A percentile compares a stretch with the other conserved stretches of the same genome.
Evolutionary conservation across 495 filamentous ascomycete species (phyloP).

Genomic region (Diplogelasinospora grovesii): DNA sequence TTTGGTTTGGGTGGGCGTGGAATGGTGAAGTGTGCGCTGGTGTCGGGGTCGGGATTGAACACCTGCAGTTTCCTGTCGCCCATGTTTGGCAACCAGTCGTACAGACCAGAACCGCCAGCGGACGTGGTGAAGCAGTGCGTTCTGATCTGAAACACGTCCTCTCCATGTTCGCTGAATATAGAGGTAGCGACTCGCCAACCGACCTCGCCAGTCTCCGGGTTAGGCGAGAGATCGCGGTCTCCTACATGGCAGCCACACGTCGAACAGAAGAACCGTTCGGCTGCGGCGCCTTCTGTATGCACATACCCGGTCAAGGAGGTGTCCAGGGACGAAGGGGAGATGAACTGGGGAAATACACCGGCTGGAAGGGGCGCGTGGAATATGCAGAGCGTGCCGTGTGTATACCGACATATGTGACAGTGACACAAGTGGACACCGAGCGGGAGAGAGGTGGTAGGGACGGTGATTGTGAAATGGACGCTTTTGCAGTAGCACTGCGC

Average conservation of each 20-base stretch:
- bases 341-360: conserved; percentile 20
- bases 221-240: conserved; percentile 29
- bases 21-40: conserved; percentile 10
- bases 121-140: conserved; percentile 30
- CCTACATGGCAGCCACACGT: conserved; percentile 62
- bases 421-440: conserved; percentile 51
- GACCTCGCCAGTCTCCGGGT: conserved; percentile 15
- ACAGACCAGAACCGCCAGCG: conserved; percentile 16
- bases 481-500: conserved; percentile 37
- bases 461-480: conserved; percentile 27
- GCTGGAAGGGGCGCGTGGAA: conserved; percentile 42
- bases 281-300: conserved; percentile 31
- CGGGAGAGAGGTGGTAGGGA: conserved; percentile 29
- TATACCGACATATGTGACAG: conserved; percentile 55
- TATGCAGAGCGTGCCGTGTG: conserved; percentile 49
- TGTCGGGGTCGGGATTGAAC: conserved; percentile 19
- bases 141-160: conserved; percentile 32
- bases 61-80: conserved; percentile 24
- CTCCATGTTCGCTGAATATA: conserved; percentile 23
- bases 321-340: conserved; percentile 30
- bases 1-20: conserved; percentile 5
- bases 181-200: conserved; percentile 27
- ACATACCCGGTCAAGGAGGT: conserved; percentile 42
- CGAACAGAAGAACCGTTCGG: conserved; percentile 59
- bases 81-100: conserved; percentile 37